A percentile compares a stretch with the other conserved stretches of the same genome.
Evolutionary conservation across 1,139 yeast genomes (phyloP).

Genomic region (Kodamaea alishanica): DNA sequence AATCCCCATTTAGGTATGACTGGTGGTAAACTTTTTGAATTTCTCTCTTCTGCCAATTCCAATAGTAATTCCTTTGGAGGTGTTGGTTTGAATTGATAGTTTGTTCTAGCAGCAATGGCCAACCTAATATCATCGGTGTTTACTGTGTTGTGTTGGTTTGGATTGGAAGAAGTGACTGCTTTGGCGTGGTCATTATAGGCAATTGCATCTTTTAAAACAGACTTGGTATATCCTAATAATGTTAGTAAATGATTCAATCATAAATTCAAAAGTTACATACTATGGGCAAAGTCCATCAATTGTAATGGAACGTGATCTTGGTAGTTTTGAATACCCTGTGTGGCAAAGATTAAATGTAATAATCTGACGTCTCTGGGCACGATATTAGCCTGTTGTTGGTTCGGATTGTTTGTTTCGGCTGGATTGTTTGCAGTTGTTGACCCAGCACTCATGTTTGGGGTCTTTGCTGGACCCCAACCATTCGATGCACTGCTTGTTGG

Average conservation of each 20-base stretch:
- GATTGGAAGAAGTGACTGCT: constrained; percentile 30
- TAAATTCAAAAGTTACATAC: constrained; percentile 23
- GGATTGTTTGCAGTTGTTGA: background rate
- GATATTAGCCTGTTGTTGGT: constrained; percentile 18
- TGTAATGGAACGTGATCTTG: constrained; percentile 95
- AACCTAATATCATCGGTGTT: constrained; percentile 87
- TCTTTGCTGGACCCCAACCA: too few species aligned
- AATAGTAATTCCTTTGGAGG: constrained; percentile 89
- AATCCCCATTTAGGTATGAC: constrained; percentile 91
- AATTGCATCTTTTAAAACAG: constrained; percentile 84
- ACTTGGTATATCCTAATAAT: constrained; percentile 64
- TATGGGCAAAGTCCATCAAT: constrained; percentile 91
- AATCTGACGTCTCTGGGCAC: constrained; percentile 90
- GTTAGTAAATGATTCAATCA: constrained; percentile 15
- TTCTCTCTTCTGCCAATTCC: constrained; percentile 89
- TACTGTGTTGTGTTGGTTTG: constrained; percentile 46
- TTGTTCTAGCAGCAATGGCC: constrained; percentile 90
- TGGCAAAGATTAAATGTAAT: constrained; percentile 83
- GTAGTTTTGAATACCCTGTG: constrained; percentile 87
- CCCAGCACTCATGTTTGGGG: background rate
- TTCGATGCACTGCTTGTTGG: constrained; percentile 4
- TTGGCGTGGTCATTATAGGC: constrained; percentile 81
- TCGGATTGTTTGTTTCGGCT: constrained; percentile 2
- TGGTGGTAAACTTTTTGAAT: constrained; percentile 85
- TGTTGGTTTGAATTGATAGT: constrained; percentile 92